Evolutionary conservation across 345 rosid species (phyloP).

Genomic region (Moricandia arvensis): DNA sequence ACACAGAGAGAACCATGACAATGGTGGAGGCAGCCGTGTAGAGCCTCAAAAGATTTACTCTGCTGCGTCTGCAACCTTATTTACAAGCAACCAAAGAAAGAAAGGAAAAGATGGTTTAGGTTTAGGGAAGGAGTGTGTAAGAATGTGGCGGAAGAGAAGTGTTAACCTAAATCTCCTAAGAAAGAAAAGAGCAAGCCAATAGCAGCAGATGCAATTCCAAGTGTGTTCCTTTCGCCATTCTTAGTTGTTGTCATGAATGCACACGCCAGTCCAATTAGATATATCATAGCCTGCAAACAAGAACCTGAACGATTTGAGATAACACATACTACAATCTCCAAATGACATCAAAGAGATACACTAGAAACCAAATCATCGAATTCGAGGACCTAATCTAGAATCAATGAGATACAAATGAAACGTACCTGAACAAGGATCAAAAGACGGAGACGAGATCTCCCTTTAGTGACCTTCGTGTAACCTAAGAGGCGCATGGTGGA

Average conservation of each 20-base stretch:
- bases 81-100: background rate
- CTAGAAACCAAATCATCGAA: background rate
- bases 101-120: background rate
- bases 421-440: constrained; percentile 36
- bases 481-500: constrained; percentile 12
- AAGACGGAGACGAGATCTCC: constrained; percentile 35
- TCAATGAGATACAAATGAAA: background rate
- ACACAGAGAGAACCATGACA: constrained; percentile 38
- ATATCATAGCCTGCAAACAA: constrained; percentile 48
- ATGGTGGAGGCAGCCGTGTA: constrained; percentile 45
- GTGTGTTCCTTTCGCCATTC: constrained; percentile 22
- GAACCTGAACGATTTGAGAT: constrained; percentile 13
- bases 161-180: constrained; percentile 60
- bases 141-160: background rate
- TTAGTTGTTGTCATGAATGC: constrained; percentile 32
- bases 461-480: constrained; percentile 39
- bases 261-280: constrained; percentile 38
- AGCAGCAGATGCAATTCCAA: constrained; percentile 42
- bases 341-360: background rate
- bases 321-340: too few species aligned
- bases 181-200: constrained; percentile 47
- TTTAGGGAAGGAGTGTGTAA: too few species aligned
- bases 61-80: constrained; percentile 61
- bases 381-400: background rate
- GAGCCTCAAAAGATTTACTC: constrained; percentile 47